A percentile compares a stretch with the other conserved stretches of the same genome.
Evolutionary conservation across 1,284 basidiomycete genomes (phyloP).

Genomic region (Sanghuangporus sanghuang): DNA sequence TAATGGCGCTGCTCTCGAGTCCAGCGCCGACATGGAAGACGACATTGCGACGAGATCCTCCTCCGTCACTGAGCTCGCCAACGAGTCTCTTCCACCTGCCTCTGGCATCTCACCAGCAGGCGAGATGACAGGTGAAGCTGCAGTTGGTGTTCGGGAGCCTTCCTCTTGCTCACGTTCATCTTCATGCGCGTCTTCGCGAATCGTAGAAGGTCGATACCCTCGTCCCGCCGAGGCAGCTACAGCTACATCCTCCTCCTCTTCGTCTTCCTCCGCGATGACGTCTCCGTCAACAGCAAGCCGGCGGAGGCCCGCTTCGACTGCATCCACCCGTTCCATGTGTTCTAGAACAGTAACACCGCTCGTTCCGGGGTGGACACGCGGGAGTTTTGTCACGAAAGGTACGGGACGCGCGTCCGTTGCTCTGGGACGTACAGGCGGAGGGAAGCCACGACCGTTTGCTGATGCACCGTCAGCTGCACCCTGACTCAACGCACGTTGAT

Average conservation of each 20-base stretch:
- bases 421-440: slow-evolving; percentile 60
- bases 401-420: slow-evolving; percentile 68
- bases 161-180: slow-evolving; percentile 26
- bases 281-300: slow-evolving; percentile 57
- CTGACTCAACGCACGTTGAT: slow-evolving; percentile 50
- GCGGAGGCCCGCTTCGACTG: slow-evolving; percentile 72
- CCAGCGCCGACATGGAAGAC: slow-evolving; percentile 66
- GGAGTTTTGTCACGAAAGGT: slow-evolving; percentile 73
- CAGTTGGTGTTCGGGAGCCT: slow-evolving; percentile 37
- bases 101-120: slow-evolving; percentile 34
- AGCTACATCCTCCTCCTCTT: slow-evolving; percentile 44
- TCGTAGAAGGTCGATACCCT: slow-evolving; percentile 5
- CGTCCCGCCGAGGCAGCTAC: slow-evolving; percentile 11
- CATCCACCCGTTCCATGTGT: slow-evolving; percentile 75
- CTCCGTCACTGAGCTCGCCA: slow-evolving; percentile 54
- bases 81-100: slow-evolving; percentile 45
- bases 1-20: slow-evolving; percentile 36
- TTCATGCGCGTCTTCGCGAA: slow-evolving; percentile 11
- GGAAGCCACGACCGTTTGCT: slow-evolving; percentile 46
- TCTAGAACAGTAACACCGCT: slow-evolving; percentile 78
- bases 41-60: slow-evolving; percentile 70
- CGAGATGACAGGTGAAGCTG: slow-evolving; percentile 22
- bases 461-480: slow-evolving; percentile 35
- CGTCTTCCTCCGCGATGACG: slow-evolving; percentile 43
- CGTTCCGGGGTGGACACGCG: slow-evolving; percentile 73